Evolutionary conservation across 352 stramenopile genomes (phyloP), one percentile per base, ranked within the genome.

Genomic region (Vaucheria bursata): DNA sequence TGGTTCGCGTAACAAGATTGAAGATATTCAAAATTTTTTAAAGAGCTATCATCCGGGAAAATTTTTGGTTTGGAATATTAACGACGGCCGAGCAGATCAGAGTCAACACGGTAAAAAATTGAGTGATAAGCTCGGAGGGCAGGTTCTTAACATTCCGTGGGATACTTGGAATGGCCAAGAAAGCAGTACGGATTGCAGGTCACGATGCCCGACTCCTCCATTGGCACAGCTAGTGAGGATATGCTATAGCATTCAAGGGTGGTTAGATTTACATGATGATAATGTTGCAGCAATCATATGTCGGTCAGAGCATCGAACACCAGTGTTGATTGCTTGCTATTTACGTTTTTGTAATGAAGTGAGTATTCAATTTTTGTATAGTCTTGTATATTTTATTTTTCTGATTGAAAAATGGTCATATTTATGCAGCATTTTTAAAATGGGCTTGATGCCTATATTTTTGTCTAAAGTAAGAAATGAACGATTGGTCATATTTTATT

Each of bases 191-290:
- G 8, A 68, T 2, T 2, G 2, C 2, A 50, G 78, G 8, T 40
- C 52, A 6, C 35, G 71, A 12, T 81, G 77, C 70, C 72, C 67
- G 38, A 39, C 73, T 34, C 77, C 77, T 32, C 71, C 77, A 36
- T 53, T 79, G 37, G 34, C 33, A 32, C 77, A 81, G 39, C 50
- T 81, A 29, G 36, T 78, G 2, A 52, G 69, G 18, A 40, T 81
- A 25, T 81, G 77, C 70, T 81, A 81, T 66, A 75, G 53, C n/a
- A 81, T 81, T 34, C 70, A 82, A 59, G 77, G 77, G 8, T 82
- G 77, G 77, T 73, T 82, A 33, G 77, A 82, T 38, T 66, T 82
- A 0, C 33, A 82, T 40, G 53, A 64, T 3, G 31, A 79, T 32
- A 82, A 82, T 49, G 76, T 82, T 53, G 77, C 70, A 25, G 72